Conservation (phyloP, 306 rosid species). For the Dryas octopetala region DNA sequence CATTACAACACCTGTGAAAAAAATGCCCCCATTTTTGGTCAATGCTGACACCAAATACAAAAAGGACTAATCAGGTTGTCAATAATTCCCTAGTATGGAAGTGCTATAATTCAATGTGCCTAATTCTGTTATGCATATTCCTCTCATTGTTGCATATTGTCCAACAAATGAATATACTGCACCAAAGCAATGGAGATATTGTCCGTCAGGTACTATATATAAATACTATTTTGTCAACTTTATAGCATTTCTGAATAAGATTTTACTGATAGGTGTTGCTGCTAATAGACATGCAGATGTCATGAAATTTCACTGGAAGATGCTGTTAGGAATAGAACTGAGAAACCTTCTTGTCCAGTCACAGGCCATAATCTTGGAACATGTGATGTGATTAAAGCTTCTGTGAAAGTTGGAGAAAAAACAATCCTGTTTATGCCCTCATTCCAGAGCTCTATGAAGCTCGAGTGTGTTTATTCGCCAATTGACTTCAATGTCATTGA, state of each 20-base stretch:
- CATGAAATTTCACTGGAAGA: constrained; percentile 60
- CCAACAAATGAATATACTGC: no score
- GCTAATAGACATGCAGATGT: constrained; percentile 70
- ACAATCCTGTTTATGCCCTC: constrained; percentile 62
- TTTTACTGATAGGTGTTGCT: constrained; percentile 28
- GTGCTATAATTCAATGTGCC: neutral
- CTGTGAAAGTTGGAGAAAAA: constrained; percentile 63
- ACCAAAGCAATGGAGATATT: neutral
- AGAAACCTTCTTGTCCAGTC: constrained; percentile 48
- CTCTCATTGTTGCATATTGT: no score
- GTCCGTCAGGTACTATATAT: constrained; percentile 52
- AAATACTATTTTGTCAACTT: neutral
- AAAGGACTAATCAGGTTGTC: neutral
- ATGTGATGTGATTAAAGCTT: constrained; percentile 44
- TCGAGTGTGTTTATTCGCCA: constrained; percentile 43
- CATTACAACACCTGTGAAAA: constrained; percentile 59
- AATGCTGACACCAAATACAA: neutral
- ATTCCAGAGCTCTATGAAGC: constrained; percentile 41
- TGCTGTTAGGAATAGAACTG: constrained; percentile 28
- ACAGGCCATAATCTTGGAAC: constrained; percentile 54
- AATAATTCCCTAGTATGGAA: constrained; percentile 20
- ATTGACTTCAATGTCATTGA: constrained; percentile 50
- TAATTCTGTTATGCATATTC: no score
- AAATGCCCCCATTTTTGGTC: neutral
- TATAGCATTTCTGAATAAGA: constrained; percentile 1